Evolutionary conservation across 176 grass and related monocot species (phyloP).

Genomic region (Triticum timopheevii): DNA sequence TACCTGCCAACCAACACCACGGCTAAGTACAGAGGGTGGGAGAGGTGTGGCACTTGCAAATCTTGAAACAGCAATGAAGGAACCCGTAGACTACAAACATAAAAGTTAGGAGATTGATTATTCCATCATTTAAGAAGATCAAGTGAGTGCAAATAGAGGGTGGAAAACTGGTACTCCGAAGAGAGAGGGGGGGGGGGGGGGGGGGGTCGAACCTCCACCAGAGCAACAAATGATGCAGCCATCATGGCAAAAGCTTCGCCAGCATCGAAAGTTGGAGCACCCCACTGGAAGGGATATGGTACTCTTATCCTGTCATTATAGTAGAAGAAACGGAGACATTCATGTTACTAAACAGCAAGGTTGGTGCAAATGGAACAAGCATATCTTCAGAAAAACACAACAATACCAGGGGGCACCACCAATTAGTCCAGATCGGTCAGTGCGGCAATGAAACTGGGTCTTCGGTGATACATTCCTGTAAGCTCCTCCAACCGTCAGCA

Average conservation of each 20-base stretch:
- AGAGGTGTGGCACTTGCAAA: conserved; percentile 92
- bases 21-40: conserved; percentile 93
- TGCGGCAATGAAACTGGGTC: conserved; percentile 95
- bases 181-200: not conserved
- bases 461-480: conserved; percentile 85
- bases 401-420: conserved; percentile 80
- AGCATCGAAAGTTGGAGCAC: conserved; percentile 92
- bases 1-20: conserved; percentile 98
- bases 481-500: conserved; percentile 93
- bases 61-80: conserved; percentile 92
- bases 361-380: not conserved
- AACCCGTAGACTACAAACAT: conserved; percentile 78
- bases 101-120: conserved; percentile 9
- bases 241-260: conserved; percentile 99
- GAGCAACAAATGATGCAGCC: conserved; percentile 94
- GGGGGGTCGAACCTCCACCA: conserved; percentile 67
- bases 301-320: conserved; percentile 90
- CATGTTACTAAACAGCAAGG: conserved; percentile 4
- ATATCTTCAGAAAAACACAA: conserved; percentile 5
- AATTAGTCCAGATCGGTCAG: conserved; percentile 88
- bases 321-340: conserved; percentile 17
- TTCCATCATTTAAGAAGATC: conserved; percentile 3
- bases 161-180: conserved; percentile 5
- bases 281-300: conserved; percentile 98
- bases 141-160: not conserved